These are phyloP conservation scores for Ceraceosorus guamensis DNA, from an alignment of 1,284 basidiomycete species.

Conservation along the genomic window DNA sequence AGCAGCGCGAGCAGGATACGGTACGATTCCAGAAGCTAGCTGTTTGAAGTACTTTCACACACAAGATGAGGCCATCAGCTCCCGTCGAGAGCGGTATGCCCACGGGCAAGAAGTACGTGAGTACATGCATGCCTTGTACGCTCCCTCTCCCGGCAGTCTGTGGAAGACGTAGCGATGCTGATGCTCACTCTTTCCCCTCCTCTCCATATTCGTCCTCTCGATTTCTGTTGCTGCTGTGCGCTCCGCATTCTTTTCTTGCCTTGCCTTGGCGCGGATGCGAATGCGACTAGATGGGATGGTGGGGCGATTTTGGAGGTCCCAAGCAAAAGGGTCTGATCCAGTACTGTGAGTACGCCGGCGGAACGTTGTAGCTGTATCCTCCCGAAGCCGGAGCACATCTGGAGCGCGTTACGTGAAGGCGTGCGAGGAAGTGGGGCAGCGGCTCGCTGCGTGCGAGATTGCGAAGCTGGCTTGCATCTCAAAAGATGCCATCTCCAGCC, in stretches of 20 bases:
- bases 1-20: no score
- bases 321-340: conserved; percentile 38
- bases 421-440: not conserved
- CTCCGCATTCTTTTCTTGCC: no score
- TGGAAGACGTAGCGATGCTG: not conserved
- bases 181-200: not conserved
- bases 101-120: conserved; percentile 39
- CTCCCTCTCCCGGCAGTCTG: not conserved
- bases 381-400: not conserved
- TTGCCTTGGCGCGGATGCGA: no score
- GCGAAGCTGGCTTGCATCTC: no score
- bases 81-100: conserved; percentile 32
- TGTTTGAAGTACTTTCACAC: not conserved
- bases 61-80: conserved; percentile 6
- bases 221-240: no score
- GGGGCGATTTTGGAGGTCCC: conserved; percentile 46
- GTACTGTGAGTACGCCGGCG: conserved; percentile 25
- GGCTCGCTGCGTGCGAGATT: not conserved
- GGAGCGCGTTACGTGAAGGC: no score
- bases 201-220: no score
- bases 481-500: no score
- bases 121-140: conserved; percentile 10
- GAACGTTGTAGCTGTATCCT: not conserved
- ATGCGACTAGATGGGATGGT: conserved; percentile 36
- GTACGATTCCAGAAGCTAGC: no score